Conservation (phyloP, 768 basidiomycete species). For the Leccinum uliginosum region DNA sequence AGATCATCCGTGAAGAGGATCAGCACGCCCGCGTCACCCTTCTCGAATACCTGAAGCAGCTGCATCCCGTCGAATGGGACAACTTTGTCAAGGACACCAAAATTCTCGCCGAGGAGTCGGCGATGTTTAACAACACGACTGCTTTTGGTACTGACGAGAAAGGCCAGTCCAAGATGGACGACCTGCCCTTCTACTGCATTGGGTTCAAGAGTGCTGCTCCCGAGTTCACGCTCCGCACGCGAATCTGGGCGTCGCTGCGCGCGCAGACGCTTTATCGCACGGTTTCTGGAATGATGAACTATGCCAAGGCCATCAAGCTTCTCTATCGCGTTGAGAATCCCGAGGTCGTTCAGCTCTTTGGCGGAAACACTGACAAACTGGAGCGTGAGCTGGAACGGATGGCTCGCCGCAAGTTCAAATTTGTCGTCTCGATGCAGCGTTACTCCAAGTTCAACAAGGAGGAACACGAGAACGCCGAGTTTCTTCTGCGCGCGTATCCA, state of each 20-base stretch:
- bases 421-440: slow-evolving; percentile 98
- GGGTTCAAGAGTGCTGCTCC: slow-evolving; percentile 99
- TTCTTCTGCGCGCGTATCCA: slow-evolving; percentile 94
- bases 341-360: slow-evolving; percentile 95
- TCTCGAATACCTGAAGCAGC: slow-evolving; percentile 95
- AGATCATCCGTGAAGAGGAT: slow-evolving; percentile 98
- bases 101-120: slow-evolving; percentile 94
- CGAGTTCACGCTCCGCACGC: slow-evolving; percentile 96
- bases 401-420: slow-evolving; percentile 98
- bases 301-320: slow-evolving; percentile 98
- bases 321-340: slow-evolving; percentile 99
- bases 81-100: slow-evolving; percentile 99
- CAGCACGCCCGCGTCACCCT: slow-evolving; percentile 96
- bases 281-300: slow-evolving; percentile 99
- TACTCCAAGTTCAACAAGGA: slow-evolving; percentile 99
- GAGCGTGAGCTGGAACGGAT: slow-evolving; percentile 96
- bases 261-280: slow-evolving; percentile 98
- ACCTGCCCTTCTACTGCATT: slow-evolving; percentile 96
- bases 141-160: slow-evolving; percentile 82
- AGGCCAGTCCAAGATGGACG: slow-evolving; percentile 76
- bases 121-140: slow-evolving; percentile 73
- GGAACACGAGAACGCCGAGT: slow-evolving; percentile 98
- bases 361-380: slow-evolving; percentile 95
- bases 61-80: slow-evolving; percentile 98
- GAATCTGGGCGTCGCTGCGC: slow-evolving; percentile 98